A percentile compares a stretch with the other conserved stretches of the same genome.
Conservation (phyloP, 2,329 filamentous ascomycete species). For the Aspergillus luchuensis region DNA sequence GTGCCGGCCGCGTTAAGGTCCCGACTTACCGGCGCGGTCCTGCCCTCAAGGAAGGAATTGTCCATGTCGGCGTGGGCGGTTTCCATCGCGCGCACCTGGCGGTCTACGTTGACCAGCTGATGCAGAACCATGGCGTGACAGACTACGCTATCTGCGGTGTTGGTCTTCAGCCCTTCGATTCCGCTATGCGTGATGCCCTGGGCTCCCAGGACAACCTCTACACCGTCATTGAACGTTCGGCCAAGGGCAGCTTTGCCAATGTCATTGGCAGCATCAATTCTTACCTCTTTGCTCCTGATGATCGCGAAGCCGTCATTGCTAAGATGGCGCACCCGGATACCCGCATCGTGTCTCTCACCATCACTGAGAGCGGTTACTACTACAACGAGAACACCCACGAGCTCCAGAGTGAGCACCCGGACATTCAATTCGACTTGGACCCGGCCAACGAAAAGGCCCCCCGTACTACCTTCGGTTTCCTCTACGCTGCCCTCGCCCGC, state of each 20-base stretch:
- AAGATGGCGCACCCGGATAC: constrained; percentile 60
- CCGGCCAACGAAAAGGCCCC: constrained; percentile 47
- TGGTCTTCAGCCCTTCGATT: constrained; percentile 55
- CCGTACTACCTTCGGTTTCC: constrained; percentile 55
- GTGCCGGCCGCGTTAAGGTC: constrained; percentile 35
- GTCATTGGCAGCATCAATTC: constrained; percentile 57
- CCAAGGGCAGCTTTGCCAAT: constrained; percentile 51
- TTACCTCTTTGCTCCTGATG: constrained; percentile 55
- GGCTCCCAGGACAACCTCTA: constrained; percentile 54
- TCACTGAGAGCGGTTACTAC: constrained; percentile 60
- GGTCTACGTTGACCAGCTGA: constrained; percentile 54
- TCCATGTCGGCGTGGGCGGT: constrained; percentile 58
- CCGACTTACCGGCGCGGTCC: constrained; percentile 49
- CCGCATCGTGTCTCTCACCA: constrained; percentile 58
- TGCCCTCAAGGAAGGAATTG: constrained; percentile 56
- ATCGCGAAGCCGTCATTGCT: constrained; percentile 55
- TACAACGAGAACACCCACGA: constrained; percentile 62
- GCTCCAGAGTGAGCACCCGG: constrained; percentile 51
- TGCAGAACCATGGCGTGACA: constrained; percentile 48
- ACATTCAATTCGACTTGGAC: constrained; percentile 53
- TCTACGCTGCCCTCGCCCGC: constrained; percentile 54
- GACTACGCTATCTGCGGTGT: constrained; percentile 58
- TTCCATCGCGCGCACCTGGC: constrained; percentile 59
- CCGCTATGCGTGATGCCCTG: constrained; percentile 55
- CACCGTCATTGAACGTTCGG: constrained; percentile 58